phyloP scores from a whole-genome alignment of 2,329 filamentous ascomycete species.

The Lachnellula subtilissima region DNA sequence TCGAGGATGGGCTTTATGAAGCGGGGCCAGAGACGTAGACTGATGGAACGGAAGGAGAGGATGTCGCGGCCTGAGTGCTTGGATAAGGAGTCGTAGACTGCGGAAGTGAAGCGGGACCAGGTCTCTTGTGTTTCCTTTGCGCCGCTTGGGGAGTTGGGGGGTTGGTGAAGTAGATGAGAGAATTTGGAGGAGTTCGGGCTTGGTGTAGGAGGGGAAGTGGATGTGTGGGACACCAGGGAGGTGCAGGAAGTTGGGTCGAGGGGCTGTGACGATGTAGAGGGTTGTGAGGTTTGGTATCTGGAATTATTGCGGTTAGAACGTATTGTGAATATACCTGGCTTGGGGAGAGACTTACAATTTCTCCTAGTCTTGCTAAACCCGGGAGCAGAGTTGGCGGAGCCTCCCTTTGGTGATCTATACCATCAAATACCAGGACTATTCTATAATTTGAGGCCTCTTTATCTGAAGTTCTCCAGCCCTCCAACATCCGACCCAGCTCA shows the following conservation, averaged over 20 bases:
- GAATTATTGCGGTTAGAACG: slow-evolving; percentile 9
- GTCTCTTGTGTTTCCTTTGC: slow-evolving; percentile 58
- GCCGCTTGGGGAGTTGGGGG: slow-evolving; percentile 39
- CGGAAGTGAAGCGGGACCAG: slow-evolving; percentile 75
- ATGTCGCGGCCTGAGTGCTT: slow-evolving; percentile 78
- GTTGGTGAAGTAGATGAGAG: slow-evolving; percentile 51
- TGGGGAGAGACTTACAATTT: slow-evolving; percentile 55
- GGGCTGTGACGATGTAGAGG: slow-evolving; percentile 70
- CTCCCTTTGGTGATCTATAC: slow-evolving; percentile 79
- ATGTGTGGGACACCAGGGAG: slow-evolving; percentile 68
- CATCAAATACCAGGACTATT: slow-evolving; percentile 79
- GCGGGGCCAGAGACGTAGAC: slow-evolving; percentile 72
- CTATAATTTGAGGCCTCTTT: slow-evolving; percentile 21
- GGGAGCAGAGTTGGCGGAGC: slow-evolving; percentile 72
- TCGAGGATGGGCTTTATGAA: slow-evolving; percentile 75
- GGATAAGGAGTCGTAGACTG: slow-evolving; percentile 81
- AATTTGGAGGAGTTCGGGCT: slow-evolving; percentile 73
- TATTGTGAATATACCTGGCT: neutral
- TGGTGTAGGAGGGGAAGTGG: slow-evolving; percentile 79
- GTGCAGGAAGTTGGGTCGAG: slow-evolving; percentile 65
- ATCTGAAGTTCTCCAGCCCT: slow-evolving; percentile 16
- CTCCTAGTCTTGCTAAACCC: slow-evolving; percentile 74
- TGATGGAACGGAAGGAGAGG: slow-evolving; percentile 64
- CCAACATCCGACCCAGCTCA: slow-evolving; percentile 62
- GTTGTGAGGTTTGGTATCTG: slow-evolving; percentile 76